These are phyloP conservation scores for Phaseolus lunatus DNA, from an alignment of 306 rosid genomes.

Conservation along the genomic window DNA sequence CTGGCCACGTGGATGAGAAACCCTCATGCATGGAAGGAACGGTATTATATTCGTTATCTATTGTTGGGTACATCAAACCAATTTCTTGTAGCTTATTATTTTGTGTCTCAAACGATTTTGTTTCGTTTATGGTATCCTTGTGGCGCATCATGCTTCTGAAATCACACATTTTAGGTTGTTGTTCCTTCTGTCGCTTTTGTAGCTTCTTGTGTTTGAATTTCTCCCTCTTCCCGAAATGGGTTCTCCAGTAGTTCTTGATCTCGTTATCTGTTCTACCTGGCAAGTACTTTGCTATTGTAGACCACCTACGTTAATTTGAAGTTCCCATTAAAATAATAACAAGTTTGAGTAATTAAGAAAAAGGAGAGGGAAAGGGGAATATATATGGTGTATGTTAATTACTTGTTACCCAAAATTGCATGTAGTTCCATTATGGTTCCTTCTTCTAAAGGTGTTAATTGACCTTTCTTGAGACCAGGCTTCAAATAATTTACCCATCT, in stretches of 20 bases:
- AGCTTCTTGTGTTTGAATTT: constrained; percentile 45
- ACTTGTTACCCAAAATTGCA: constrained; percentile 81
- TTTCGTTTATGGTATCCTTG: constrained; percentile 22
- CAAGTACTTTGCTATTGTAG: constrained; percentile 77
- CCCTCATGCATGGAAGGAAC: constrained; percentile 43
- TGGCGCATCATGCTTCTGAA: neutral
- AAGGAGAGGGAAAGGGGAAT: neutral
- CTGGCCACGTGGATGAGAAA: constrained; percentile 43
- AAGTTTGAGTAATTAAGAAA: neutral
- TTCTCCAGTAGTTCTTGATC: constrained; percentile 83
- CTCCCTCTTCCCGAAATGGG: constrained; percentile 66
- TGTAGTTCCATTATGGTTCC: constrained; percentile 71
- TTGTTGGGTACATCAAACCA: constrained; percentile 3
- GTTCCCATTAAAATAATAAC: neutral
- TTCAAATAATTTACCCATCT: constrained; percentile 86
- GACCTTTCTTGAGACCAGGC: constrained; percentile 80
- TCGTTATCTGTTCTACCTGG: constrained; percentile 87
- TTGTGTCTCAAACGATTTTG: constrained; percentile 33
- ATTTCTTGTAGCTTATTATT: constrained; percentile 22
- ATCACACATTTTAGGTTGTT: constrained; percentile 15
- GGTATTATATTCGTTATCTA: constrained; percentile 35
- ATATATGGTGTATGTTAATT: neutral
- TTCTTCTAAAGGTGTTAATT: constrained; percentile 68
- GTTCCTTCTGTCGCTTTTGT: constrained; percentile 38
- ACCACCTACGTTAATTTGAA: constrained; percentile 59